phyloP scores from a whole-genome alignment of 805 yeast genomes.

The Candida vartiovaarae region DNA sequence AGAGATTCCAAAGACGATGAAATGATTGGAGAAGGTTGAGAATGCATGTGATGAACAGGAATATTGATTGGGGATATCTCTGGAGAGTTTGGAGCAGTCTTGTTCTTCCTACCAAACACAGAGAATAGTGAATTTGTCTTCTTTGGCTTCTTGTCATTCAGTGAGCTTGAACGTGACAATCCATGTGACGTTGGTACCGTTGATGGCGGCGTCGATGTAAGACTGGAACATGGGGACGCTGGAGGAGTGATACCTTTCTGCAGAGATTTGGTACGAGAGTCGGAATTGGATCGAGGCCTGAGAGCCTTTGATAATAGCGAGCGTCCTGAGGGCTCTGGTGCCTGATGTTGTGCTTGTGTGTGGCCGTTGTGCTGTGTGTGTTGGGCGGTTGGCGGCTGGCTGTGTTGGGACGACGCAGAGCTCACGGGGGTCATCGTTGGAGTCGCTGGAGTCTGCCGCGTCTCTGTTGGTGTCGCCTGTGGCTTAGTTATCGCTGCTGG shows the following conservation, averaged over 20 bases:
- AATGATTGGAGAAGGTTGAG: not conserved
- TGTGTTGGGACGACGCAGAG: not conserved
- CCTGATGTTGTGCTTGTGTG: not conserved
- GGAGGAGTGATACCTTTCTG: constrained; percentile 1
- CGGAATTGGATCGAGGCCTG: constrained; percentile 22
- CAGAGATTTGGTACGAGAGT: constrained; percentile 9
- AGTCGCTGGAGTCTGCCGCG: not conserved
- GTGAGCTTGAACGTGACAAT: constrained; percentile 16
- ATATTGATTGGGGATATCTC: constrained; percentile 14
- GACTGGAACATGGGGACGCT: not conserved
- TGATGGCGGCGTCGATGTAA: not conserved
- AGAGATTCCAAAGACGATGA: constrained; percentile 9
- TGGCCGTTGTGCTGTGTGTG: not conserved
- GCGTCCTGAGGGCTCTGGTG: constrained; percentile 4
- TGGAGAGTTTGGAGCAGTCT: constrained; percentile 15
- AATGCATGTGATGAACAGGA: constrained; percentile 4
- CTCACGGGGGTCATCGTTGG: not conserved
- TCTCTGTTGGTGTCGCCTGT: not conserved
- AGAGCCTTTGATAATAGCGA: constrained; percentile 20
- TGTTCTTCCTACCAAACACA: constrained; percentile 25
- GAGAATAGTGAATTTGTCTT: constrained; percentile 23
- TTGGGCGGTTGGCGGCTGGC: not conserved
- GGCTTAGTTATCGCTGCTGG: too few relatives aligned
- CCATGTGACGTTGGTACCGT: not conserved
- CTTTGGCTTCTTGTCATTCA: constrained; percentile 18